Conservation (phyloP, 345 rosid genomes). For the Atalantia buxifolia region DNA sequence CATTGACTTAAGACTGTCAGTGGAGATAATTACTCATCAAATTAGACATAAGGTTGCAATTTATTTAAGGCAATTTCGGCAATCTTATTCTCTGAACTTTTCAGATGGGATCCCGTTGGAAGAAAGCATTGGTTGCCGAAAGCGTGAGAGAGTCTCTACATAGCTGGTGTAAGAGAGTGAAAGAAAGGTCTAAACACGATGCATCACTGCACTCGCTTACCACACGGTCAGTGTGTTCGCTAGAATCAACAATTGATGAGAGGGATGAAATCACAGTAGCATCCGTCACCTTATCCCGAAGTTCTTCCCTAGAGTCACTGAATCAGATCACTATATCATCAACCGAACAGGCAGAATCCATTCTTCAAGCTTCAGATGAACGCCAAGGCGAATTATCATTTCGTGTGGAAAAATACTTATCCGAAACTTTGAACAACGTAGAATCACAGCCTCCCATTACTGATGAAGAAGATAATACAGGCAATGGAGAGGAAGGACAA, state of each 20-base stretch:
- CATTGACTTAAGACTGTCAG: no score
- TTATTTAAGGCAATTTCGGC: neutral
- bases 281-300: slow-evolving; percentile 65
- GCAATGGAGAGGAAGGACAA: slow-evolving; percentile 28
- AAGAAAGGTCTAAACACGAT: slow-evolving; percentile 59
- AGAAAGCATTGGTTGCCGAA: slow-evolving; percentile 79
- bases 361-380: slow-evolving; percentile 34
- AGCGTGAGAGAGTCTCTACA: slow-evolving; percentile 91
- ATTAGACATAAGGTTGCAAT: neutral
- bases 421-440: slow-evolving; percentile 42
- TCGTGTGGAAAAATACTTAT: slow-evolving; percentile 57
- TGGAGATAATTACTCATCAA: neutral
- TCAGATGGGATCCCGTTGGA: slow-evolving; percentile 83
- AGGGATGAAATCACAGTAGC: slow-evolving; percentile 76
- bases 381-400: slow-evolving; percentile 38
- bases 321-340: slow-evolving; percentile 59
- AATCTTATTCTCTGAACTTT: neutral
- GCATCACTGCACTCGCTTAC: slow-evolving; percentile 42
- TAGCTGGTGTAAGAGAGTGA: slow-evolving; percentile 91
- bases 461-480: slow-evolving; percentile 41
- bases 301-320: slow-evolving; percentile 63
- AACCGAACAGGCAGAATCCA: slow-evolving; percentile 46
- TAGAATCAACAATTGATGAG: slow-evolving; percentile 67
- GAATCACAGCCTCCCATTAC: slow-evolving; percentile 28
- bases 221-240: slow-evolving; percentile 77